Evolutionary conservation across 257 asterid genomes (phyloP).

Genomic region (Solanum ossicruentum): DNA sequence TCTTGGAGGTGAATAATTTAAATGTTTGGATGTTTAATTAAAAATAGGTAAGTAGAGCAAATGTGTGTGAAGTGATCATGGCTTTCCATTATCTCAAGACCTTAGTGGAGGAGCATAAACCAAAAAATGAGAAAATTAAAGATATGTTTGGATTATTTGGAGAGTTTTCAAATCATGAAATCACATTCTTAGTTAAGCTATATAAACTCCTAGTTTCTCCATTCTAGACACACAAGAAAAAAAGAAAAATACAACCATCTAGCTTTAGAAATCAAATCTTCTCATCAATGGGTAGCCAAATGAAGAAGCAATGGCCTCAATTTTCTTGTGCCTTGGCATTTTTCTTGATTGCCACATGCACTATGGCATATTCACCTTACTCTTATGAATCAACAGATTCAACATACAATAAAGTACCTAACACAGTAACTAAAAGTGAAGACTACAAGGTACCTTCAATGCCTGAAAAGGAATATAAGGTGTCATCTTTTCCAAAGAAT

Average conservation of each 20-base stretch:
- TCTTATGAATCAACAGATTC: not conserved
- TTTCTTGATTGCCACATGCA: not conserved
- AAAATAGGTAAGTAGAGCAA: not conserved
- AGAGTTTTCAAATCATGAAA: not conserved
- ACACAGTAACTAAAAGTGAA: not conserved
- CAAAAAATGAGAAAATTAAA: not conserved
- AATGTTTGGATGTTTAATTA: not conserved
- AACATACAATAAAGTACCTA: not conserved
- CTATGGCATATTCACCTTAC: not conserved
- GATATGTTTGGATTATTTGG: not conserved
- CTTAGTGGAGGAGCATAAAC: not conserved
- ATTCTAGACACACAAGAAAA: not conserved
- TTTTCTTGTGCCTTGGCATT: not conserved
- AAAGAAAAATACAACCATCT: not conserved
- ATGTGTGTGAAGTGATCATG: too few species aligned
- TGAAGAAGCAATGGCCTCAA: not conserved
- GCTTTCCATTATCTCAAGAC: not conserved
- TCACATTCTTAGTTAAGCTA: not conserved
- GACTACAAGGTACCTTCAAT: not conserved
- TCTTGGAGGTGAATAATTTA: not conserved
- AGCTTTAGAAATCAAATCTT: not conserved
- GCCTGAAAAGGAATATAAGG: not conserved
- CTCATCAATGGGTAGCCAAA: not conserved
- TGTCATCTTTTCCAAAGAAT: too few species aligned
- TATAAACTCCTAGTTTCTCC: not conserved